Percentiles rank a stretch among this genome's conserved stretches.
Conservation (phyloP, 805 yeast genomes). For the Starmerella geochares region DNA sequence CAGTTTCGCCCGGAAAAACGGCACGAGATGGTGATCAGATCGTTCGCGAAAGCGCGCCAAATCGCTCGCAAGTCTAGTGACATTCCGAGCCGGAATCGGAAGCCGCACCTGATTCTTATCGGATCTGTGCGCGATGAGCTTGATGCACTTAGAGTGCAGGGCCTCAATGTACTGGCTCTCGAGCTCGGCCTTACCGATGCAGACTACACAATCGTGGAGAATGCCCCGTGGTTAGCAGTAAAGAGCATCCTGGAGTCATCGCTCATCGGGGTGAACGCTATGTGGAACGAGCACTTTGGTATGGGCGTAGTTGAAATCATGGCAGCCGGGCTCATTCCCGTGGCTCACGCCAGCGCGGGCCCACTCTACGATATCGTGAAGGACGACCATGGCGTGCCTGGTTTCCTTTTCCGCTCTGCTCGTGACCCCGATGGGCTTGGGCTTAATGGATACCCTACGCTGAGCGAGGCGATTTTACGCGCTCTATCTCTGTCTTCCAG, state of each 20-base stretch:
- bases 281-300: slow-evolving; percentile 99
- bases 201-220: slow-evolving; percentile 49
- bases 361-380: slow-evolving; percentile 80
- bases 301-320: slow-evolving; percentile 90
- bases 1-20: slow-evolving; percentile 95
- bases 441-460: slow-evolving; percentile 35
- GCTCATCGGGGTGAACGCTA: slow-evolving; percentile 77
- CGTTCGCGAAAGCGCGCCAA: slow-evolving; percentile 45
- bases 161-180: slow-evolving; percentile 38
- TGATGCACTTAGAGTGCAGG: slow-evolving; percentile 52
- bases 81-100: slow-evolving; percentile 16
- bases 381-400: slow-evolving; percentile 43
- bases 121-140: slow-evolving; percentile 71
- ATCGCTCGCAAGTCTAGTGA: slow-evolving; percentile 16
- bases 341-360: slow-evolving; percentile 93
- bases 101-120: slow-evolving; percentile 57
- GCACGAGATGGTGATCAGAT: slow-evolving; percentile 56
- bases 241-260: slow-evolving; percentile 44
- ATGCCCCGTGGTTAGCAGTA: slow-evolving; percentile 61
- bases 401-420: slow-evolving; percentile 65
- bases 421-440: slow-evolving; percentile 55
- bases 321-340: slow-evolving; percentile 75
- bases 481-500: slow-evolving; percentile 36
- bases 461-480: slow-evolving; percentile 41
- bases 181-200: slow-evolving; percentile 36